Percentiles rank a stretch among this genome's conserved stretches.
phyloP scores from a whole-genome alignment of 306 rosid species.

The Astragalus glycyphyllos region DNA sequence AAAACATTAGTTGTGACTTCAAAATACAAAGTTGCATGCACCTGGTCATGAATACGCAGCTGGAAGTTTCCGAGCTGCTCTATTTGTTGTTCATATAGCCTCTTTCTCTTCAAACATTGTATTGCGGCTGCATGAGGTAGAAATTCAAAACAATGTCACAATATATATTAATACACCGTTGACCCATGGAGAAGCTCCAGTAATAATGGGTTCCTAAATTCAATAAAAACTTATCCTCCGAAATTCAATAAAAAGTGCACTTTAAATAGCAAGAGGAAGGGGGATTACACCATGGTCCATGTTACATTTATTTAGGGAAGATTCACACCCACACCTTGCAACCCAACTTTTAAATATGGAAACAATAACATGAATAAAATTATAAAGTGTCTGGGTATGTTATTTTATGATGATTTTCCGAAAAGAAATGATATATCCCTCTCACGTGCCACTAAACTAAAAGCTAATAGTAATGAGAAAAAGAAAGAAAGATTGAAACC shows the following conservation, averaged over 20 bases:
- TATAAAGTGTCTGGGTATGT: neutral
- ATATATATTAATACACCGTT: neutral
- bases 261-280: neutral
- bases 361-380: neutral
- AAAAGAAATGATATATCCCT: neutral
- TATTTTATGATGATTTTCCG: neutral
- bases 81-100: conserved; percentile 90
- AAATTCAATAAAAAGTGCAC: neutral
- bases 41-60: conserved; percentile 97
- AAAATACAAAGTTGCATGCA: conserved; percentile 39
- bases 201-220: neutral
- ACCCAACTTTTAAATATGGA: conserved; percentile 8
- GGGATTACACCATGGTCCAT: neutral
- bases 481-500: neutral
- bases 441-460: neutral
- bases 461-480: neutral
- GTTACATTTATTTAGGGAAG: neutral
- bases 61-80: conserved; percentile 99
- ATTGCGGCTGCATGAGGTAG: conserved; percentile 74
- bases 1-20: neutral
- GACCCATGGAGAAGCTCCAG: neutral
- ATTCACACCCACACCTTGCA: neutral
- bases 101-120: conserved; percentile 96
- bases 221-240: conserved; percentile 1
- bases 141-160: conserved; percentile 26